A percentile compares a stretch with the other conserved stretches of the same genome.
These are phyloP conservation scores for Ustanciosporium gigantosporum DNA, from an alignment of 1,284 basidiomycete genomes.

Conservation along the genomic window DNA sequence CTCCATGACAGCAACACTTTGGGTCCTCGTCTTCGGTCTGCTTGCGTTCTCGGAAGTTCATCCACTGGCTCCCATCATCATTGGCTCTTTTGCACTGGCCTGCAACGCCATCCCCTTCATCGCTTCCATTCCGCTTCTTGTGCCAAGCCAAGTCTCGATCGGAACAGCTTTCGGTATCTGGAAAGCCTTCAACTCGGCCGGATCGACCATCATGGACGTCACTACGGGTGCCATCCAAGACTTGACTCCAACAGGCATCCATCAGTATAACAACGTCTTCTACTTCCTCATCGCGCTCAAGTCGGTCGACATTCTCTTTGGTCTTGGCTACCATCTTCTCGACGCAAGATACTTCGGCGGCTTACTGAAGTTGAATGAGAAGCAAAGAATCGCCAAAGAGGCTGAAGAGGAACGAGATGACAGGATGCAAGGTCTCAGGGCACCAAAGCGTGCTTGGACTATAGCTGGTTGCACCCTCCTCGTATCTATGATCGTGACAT, in stretches of 20 bases:
- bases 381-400: conserved; percentile 13
- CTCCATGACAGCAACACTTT: conserved; percentile 57
- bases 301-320: conserved; percentile 59
- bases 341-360: conserved; percentile 58
- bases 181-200: conserved; percentile 61
- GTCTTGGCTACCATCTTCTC: conserved; percentile 57
- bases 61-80: conserved; percentile 60
- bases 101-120: conserved; percentile 62
- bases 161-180: conserved; percentile 64
- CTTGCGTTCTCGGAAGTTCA: conserved; percentile 62
- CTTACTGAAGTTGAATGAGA: conserved; percentile 58
- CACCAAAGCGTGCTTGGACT: conserved; percentile 31
- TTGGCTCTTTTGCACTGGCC: conserved; percentile 61
- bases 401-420: conserved; percentile 47
- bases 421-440: conserved; percentile 9
- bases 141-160: conserved; percentile 60
- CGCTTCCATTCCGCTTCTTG: conserved; percentile 62
- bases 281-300: conserved; percentile 64
- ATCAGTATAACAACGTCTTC: conserved; percentile 62
- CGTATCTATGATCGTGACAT: conserved; percentile 25
- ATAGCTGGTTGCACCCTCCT: conserved; percentile 16
- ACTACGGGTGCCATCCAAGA: conserved; percentile 63
- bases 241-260: conserved; percentile 42
- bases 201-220: conserved; percentile 61
- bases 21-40: conserved; percentile 62